Evolutionary conservation across 75 land plant species (phyloP).

Genomic region (Picea sitchensis): DNA sequence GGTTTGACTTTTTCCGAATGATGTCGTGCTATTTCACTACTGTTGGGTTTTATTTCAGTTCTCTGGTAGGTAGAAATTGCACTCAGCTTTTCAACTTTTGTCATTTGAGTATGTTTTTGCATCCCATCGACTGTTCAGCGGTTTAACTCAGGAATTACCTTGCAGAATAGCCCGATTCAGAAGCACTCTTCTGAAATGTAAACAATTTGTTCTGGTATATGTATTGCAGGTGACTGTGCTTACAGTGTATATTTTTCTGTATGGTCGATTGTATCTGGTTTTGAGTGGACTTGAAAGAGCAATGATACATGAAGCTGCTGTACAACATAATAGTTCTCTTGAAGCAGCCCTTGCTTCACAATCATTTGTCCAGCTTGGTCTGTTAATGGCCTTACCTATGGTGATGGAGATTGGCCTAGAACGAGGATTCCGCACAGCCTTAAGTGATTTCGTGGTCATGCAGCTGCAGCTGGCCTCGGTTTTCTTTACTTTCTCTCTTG

Average conservation of each 20-base stretch:
- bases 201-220: too few relatives aligned
- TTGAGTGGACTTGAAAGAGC: slow-evolving; percentile 90
- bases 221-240: slow-evolving; percentile 77
- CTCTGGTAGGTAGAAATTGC: slow-evolving; percentile 45
- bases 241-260: slow-evolving; percentile 88
- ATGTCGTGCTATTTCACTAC: slow-evolving; percentile 93
- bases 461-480: slow-evolving; percentile 96
- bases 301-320: slow-evolving; percentile 29
- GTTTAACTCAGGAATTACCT: too few relatives aligned
- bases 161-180: not conserved
- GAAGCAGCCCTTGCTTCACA: slow-evolving; percentile 95
- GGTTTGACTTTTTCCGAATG: slow-evolving; percentile 99
- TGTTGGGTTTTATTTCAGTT: slow-evolving; percentile 89
- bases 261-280: slow-evolving; percentile 90
- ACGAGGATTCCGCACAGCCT: slow-evolving; percentile 85
- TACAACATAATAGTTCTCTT: slow-evolving; percentile 57
- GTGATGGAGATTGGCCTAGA: slow-evolving; percentile 98
- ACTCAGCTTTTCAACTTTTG: too few relatives aligned
- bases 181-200: not conserved
- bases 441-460: slow-evolving; percentile 94
- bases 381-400: slow-evolving; percentile 94
- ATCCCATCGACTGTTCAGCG: too few relatives aligned
- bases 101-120: too few relatives aligned
- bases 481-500: slow-evolving; percentile 96
- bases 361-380: slow-evolving; percentile 91